phyloP scores from a whole-genome alignment of 768 basidiomycete genomes.

The Psilocybe cubensis region DNA sequence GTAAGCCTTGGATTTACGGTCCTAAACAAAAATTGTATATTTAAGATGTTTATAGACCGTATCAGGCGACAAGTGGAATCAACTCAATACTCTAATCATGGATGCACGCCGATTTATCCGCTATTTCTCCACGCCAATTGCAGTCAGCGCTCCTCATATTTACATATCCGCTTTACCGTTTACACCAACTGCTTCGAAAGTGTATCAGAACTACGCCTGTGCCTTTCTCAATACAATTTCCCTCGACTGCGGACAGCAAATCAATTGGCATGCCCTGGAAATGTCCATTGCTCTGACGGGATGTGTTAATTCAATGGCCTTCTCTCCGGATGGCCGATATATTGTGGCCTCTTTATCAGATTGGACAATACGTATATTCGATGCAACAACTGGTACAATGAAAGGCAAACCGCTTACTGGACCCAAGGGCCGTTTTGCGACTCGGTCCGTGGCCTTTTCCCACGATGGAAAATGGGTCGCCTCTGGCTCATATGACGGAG shows the following conservation, averaged over 20 bases:
- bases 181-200: constrained; percentile 25
- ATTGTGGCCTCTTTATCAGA: neutral
- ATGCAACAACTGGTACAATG: neutral
- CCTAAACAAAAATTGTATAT: neutral
- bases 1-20: neutral
- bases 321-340: neutral
- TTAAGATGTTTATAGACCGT: neutral
- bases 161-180: constrained; percentile 43
- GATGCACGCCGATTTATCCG: constrained; percentile 33
- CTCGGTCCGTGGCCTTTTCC: neutral
- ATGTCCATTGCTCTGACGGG: neutral
- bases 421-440: neutral
- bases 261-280: neutral
- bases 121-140: constrained; percentile 30
- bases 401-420: neutral
- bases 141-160: constrained; percentile 36
- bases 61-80: neutral
- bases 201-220: constrained; percentile 17
- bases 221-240: constrained; percentile 17
- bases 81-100: constrained; percentile 1
- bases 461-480: neutral
- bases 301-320: neutral
- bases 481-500: neutral
- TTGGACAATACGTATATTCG: neutral
- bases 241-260: constrained; percentile 4